phyloP scores from a whole-genome alignment of 2,329 filamentous ascomycete genomes.

The Alternaria alternata region DNA sequence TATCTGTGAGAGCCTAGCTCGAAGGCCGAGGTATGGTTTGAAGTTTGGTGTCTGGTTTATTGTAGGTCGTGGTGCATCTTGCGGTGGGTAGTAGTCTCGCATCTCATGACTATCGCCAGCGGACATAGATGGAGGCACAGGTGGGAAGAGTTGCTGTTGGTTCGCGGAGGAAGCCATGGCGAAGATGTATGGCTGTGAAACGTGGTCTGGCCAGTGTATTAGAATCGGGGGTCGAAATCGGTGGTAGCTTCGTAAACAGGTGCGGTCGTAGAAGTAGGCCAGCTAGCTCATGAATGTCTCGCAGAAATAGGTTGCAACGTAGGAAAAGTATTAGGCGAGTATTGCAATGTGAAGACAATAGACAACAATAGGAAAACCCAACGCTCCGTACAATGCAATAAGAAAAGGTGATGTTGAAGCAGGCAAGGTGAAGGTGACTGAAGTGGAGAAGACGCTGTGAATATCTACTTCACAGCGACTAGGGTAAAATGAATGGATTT shows the following conservation, averaged over 20 bases:
- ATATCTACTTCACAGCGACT: slow-evolving; percentile 40
- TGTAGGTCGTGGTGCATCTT: slow-evolving; percentile 64
- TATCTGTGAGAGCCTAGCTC: slow-evolving; percentile 88
- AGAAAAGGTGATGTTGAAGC: slow-evolving; percentile 38
- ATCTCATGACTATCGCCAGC: slow-evolving; percentile 67
- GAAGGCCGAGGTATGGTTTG: slow-evolving; percentile 91
- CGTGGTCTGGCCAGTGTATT: slow-evolving; percentile 44
- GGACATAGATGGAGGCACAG: slow-evolving; percentile 66
- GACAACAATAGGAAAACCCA: slow-evolving; percentile 35
- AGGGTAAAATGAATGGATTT: slow-evolving; percentile 40
- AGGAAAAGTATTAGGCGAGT: slow-evolving; percentile 29
- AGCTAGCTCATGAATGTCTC: slow-evolving; percentile 36
- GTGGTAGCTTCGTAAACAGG: slow-evolving; percentile 8
- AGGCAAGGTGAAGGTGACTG: slow-evolving; percentile 26
- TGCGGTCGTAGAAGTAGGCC: slow-evolving; percentile 24
- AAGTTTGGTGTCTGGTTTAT: slow-evolving; percentile 72
- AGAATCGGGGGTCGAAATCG: slow-evolving; percentile 28
- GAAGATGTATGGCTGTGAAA: slow-evolving; percentile 38
- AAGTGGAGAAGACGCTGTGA: slow-evolving; percentile 26
- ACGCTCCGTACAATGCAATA: slow-evolving; percentile 50
- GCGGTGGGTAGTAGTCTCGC: slow-evolving; percentile 66
- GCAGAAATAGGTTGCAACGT: slow-evolving; percentile 36
- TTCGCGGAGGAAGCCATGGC: slow-evolving; percentile 60
- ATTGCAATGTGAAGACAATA: slow-evolving; percentile 15
- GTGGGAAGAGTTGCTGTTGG: slow-evolving; percentile 63